Conservation (phyloP, 192 early-diverging fungal species). For the Coemansia reversa region DNA sequence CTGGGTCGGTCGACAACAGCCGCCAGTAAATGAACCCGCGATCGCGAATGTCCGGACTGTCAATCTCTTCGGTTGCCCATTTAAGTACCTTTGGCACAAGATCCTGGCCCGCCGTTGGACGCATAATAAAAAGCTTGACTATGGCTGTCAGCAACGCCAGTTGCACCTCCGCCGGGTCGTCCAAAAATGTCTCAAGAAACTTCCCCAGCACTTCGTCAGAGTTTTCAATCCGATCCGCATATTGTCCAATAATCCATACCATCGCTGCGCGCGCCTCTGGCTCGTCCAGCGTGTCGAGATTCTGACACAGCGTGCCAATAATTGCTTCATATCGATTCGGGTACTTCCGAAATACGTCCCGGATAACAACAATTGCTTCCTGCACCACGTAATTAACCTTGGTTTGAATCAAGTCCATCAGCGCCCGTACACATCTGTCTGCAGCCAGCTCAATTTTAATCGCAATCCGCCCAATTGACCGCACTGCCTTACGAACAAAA, state of each 20-base stretch:
- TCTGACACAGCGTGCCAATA: conserved; percentile 90
- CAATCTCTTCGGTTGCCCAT: conserved; percentile 89
- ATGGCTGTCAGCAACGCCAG: conserved; percentile 90
- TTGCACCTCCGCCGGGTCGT: conserved; percentile 90
- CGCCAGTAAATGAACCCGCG: conserved; percentile 99
- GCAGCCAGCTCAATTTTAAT: conserved; percentile 91
- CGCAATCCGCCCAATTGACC: conserved; percentile 94
- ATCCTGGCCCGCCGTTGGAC: conserved; percentile 87
- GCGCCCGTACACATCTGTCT: conserved; percentile 80
- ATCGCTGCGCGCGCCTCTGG: conserved; percentile 97
- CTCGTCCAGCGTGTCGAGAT: conserved; percentile 93
- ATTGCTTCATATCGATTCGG: conserved; percentile 96
- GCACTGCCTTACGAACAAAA: conserved; percentile 95
- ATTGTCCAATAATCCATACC: conserved; percentile 99
- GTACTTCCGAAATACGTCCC: conserved; percentile 98
- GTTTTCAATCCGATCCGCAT: conserved; percentile 96
- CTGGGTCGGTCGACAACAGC: conserved; percentile 90
- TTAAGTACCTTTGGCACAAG: conserved; percentile 92
- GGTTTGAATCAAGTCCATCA: conserved; percentile 92
- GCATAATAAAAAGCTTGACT: conserved; percentile 94
- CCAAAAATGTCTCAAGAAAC: conserved; percentile 88
- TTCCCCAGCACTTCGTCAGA: conserved; percentile 83
- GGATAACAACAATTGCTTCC: conserved; percentile 96
- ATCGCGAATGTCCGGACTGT: conserved; percentile 97
- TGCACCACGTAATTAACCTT: conserved; percentile 98